Evolutionary conservation across 176 grass and related monocot genomes (phyloP).

Genomic region (Oropetium thomaeum): DNA sequence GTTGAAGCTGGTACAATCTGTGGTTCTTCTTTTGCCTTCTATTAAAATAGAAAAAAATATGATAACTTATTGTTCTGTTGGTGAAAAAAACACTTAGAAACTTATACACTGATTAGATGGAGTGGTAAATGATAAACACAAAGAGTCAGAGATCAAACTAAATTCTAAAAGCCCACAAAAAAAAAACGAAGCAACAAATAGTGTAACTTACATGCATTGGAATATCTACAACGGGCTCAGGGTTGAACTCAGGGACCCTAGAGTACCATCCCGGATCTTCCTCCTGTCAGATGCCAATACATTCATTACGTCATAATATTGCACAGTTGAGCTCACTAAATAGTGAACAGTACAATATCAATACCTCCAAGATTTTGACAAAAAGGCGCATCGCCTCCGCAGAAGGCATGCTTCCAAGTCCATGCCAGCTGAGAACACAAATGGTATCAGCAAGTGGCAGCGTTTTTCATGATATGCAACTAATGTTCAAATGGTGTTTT

Average conservation of each 20-base stretch:
- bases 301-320: constrained; percentile 9
- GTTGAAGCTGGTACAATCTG: constrained; percentile 36
- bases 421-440: constrained; percentile 76
- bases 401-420: constrained; percentile 81
- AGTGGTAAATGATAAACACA: constrained; percentile 1
- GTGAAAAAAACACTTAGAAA: background rate
- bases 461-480: background rate
- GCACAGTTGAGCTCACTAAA: constrained; percentile 8
- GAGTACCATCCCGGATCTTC: constrained; percentile 99
- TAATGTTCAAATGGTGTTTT: constrained; percentile 4
- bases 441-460: background rate
- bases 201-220: constrained; percentile 74
- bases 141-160: constrained; percentile 4
- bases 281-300: constrained; percentile 51
- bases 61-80: constrained; percentile 5
- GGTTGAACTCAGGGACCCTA: constrained; percentile 62
- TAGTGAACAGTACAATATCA: constrained; percentile 11
- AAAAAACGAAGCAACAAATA: constrained; percentile 21
- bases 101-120: background rate
- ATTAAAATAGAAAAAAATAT: constrained; percentile 15
- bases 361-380: constrained; percentile 99
- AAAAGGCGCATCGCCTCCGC: constrained; percentile 96
- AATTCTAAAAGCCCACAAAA: constrained; percentile 1
- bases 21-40: constrained; percentile 66
- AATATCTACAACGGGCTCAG: constrained; percentile 78